These are phyloP conservation scores for Eragrostis tef DNA, from an alignment of 202 grass and related monocot species.

Conservation along the genomic window DNA sequence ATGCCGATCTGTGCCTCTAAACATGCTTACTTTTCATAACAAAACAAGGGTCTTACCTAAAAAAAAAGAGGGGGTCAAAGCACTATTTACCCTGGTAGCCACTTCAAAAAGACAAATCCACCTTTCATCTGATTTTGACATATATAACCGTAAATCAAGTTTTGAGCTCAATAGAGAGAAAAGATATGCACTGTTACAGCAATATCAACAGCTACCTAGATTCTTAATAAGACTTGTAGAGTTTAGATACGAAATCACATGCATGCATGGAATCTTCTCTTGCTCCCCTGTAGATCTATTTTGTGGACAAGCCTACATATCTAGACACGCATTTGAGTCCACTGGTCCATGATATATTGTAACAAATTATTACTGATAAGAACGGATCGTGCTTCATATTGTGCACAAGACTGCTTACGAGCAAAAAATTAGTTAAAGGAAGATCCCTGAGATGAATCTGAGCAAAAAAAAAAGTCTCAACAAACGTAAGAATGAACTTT, in stretches of 20 bases:
- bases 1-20: conserved; percentile 42
- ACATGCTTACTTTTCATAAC: conserved; percentile 54
- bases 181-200: conserved; percentile 31
- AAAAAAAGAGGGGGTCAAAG: too few species aligned
- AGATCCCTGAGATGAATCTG: neutral
- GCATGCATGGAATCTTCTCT: conserved; percentile 53
- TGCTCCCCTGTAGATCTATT: conserved; percentile 35
- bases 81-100: conserved; percentile 1
- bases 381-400: conserved; percentile 38
- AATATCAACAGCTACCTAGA: conserved; percentile 43
- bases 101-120: conserved; percentile 36
- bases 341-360: neutral
- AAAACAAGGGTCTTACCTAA: conserved; percentile 58
- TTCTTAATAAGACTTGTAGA: conserved; percentile 28
- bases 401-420: conserved; percentile 35
- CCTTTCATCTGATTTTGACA: conserved; percentile 61
- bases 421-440: conserved; percentile 19
- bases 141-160: conserved; percentile 36
- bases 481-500: neutral
- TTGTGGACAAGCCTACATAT: conserved; percentile 32
- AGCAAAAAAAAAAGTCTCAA: neutral
- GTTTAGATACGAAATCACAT: conserved; percentile 50
- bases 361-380: conserved; percentile 36
- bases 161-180: conserved; percentile 30
- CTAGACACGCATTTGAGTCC: conserved; percentile 5